phyloP scores from a whole-genome alignment of 495 filamentous ascomycete species.

The Hypoxylon perforatum region DNA sequence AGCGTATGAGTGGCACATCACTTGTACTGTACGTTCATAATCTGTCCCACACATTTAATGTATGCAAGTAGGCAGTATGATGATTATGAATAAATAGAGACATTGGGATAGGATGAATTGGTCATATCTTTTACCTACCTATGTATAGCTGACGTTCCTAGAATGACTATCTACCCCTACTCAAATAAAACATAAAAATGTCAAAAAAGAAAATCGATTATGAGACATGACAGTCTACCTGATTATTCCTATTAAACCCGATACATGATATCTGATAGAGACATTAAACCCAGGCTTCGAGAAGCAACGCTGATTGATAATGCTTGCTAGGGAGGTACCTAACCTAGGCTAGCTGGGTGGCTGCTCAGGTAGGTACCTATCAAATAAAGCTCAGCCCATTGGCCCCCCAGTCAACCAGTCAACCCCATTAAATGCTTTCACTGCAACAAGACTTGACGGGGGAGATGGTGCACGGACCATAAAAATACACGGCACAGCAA shows the following conservation, averaged over 20 bases:
- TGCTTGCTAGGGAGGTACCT: slow-evolving; percentile 1
- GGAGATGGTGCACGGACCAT: slow-evolving; percentile 20
- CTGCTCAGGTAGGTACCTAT: too few species aligned
- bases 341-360: too few species aligned
- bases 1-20: slow-evolving; percentile 11
- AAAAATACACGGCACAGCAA: slow-evolving; percentile 4
- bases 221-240: too few species aligned
- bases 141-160: too few species aligned
- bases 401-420: slow-evolving; percentile 10
- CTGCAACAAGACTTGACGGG: slow-evolving; percentile 1
- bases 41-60: too few species aligned
- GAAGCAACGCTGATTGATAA: slow-evolving; percentile 14
- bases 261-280: too few species aligned
- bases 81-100: too few species aligned
- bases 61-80: too few species aligned
- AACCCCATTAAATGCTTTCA: background rate
- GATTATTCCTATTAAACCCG: too few species aligned
- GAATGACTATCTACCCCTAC: too few species aligned
- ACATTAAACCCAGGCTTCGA: slow-evolving; percentile 1
- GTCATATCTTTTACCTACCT: too few species aligned
- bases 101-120: too few species aligned
- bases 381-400: slow-evolving; percentile 30
- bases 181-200: background rate
- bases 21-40: background rate
- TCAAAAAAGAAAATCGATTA: background rate